Evolutionary conservation across 768 basidiomycete species (phyloP).

Genomic region (Pisolithus orientalis): DNA sequence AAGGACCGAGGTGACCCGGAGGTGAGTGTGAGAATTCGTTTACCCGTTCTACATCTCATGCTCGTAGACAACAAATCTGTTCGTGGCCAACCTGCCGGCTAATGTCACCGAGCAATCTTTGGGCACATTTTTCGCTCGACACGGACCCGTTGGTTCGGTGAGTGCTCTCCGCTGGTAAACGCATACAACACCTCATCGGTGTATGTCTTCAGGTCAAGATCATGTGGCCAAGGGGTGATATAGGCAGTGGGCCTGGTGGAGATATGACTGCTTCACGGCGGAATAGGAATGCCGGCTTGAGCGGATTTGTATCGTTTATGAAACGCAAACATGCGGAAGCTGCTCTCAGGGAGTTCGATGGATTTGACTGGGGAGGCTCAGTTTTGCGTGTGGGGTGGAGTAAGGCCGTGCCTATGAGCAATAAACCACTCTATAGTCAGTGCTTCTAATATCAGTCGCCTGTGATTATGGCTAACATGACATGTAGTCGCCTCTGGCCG

Average conservation of each 20-base stretch:
- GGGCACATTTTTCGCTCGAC: conserved; percentile 86
- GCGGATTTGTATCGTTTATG: conserved; percentile 98
- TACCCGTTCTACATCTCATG: conserved; percentile 1
- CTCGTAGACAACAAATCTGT: conserved; percentile 84
- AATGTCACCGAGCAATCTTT: conserved; percentile 82
- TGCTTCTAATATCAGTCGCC: background rate
- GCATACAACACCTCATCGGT: background rate
- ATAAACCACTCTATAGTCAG: conserved; percentile 76
- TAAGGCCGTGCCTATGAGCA: conserved; percentile 86
- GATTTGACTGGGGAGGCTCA: conserved; percentile 91
- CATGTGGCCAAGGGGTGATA: conserved; percentile 96
- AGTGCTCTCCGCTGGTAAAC: conserved; percentile 17
- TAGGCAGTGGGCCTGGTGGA: conserved; percentile 56
- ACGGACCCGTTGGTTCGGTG: conserved; percentile 91
- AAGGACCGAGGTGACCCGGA: conserved; percentile 85
- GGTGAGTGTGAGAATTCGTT: conserved; percentile 35
- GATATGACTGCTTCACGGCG: conserved; percentile 72
- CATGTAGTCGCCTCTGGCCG: conserved; percentile 17
- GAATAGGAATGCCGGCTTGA: conserved; percentile 69
- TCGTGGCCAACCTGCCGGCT: conserved; percentile 88
- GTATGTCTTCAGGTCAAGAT: conserved; percentile 67
- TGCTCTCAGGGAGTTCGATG: conserved; percentile 86
- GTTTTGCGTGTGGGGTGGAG: conserved; percentile 92
- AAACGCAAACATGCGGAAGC: conserved; percentile 84
- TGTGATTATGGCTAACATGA: background rate